These are phyloP conservation scores for Botryosphaeria dothidea DNA, from an alignment of 2,329 filamentous ascomycete genomes.

Conservation along the genomic window DNA sequence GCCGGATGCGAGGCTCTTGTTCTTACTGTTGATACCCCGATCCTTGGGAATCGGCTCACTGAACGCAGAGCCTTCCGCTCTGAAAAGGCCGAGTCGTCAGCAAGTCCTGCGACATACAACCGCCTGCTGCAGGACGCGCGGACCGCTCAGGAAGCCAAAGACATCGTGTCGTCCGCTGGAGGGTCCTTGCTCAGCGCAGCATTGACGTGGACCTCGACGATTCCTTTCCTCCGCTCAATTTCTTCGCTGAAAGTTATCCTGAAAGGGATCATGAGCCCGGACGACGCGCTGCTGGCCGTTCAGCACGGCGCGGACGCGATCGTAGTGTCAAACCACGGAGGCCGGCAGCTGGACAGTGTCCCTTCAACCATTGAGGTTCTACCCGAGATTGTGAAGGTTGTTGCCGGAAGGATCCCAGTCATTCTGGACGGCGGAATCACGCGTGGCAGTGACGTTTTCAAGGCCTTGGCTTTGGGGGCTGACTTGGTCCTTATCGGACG, in stretches of 20 bases:
- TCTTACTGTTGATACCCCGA: neutral
- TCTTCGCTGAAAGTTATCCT: constrained; percentile 27
- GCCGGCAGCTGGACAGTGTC: constrained; percentile 53
- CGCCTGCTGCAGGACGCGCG: neutral
- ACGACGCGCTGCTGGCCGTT: constrained; percentile 48
- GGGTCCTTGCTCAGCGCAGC: neutral
- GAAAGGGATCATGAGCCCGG: constrained; percentile 58
- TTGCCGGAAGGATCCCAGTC: constrained; percentile 32
- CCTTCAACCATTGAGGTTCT: constrained; percentile 55
- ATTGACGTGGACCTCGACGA: neutral
- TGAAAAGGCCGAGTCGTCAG: neutral
- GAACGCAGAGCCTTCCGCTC: neutral
- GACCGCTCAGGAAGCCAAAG: neutral
- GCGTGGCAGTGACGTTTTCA: constrained; percentile 52
- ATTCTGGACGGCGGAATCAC: constrained; percentile 55
- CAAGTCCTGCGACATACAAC: too few relatives aligned
- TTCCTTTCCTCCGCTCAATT: neutral
- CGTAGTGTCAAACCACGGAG: constrained; percentile 55
- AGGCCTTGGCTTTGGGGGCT: constrained; percentile 58
- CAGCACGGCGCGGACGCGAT: constrained; percentile 51
- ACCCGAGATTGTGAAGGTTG: constrained; percentile 57
- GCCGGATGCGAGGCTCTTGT: neutral
- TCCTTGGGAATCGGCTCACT: neutral
- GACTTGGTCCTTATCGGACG: constrained; percentile 59
- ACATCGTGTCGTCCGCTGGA: neutral